Evolutionary conservation across 768 basidiomycete species (phyloP), one percentile per base, ranked within the genome.

Genomic region (Naganishia kalamii): DNA sequence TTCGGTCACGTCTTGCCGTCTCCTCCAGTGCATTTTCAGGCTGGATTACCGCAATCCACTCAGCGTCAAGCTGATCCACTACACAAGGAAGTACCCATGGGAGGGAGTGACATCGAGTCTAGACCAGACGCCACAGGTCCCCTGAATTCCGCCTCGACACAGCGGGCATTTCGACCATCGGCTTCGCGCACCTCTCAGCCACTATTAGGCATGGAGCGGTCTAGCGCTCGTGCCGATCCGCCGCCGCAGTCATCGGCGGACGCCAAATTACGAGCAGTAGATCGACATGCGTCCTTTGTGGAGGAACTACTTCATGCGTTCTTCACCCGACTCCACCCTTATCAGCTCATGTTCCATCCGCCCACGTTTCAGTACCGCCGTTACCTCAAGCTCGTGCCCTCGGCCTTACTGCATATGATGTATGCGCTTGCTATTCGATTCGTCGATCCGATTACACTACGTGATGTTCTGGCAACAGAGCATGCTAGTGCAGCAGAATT

Each of bases 271-370:
- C 35, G 40, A 19, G 40, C 49, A n/a, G 41, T 19, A 29, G 50
- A 33, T 15, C 41, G 41, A 23, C 49, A 41, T 23, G 44, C 47
- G 40, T 13, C 62, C 0, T 49, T 78, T 17, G 67, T 68, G 49
- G 67, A 71, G 1, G 77, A 78, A 48, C 66, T 78, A n/a, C 57
- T 76, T 19, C 71, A 78, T 46, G 62, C 71, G 61, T 78, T 78
- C 69, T 71, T 78, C 48, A 63, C 67, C 11, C 63, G 69, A 3
- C 60, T 72, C 4, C 68, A 68, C 3, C 77, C 77, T 47, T 71
- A 72, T 44, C 52, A 62, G 15, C 60, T 70, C 23, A 78, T 78
- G 73, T 69, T 78, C 27, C 77, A 78, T 62, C 54, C 65, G 5
- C 62, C 77, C 0, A 78, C 77, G 4, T 78, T 78, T 65, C 66